Evolutionary conservation across 805 yeast species (phyloP).

Genomic region (Metschnikowia lachancei): DNA sequence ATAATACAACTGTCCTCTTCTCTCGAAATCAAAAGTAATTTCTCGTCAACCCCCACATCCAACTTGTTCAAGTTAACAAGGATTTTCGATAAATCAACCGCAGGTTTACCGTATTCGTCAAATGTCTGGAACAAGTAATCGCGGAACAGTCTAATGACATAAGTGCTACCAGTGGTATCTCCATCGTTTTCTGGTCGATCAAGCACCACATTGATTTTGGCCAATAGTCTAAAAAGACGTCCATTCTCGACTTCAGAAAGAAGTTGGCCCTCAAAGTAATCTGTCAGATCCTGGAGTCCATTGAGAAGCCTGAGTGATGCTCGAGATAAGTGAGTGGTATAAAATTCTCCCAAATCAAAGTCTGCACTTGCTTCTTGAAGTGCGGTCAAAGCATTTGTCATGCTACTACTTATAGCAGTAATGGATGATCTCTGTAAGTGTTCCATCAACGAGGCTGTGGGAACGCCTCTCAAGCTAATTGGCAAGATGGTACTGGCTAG

Average conservation of each 20-base stretch:
- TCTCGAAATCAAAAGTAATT: conserved; percentile 70
- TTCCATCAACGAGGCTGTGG: conserved; percentile 14
- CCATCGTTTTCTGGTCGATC: conserved; percentile 65
- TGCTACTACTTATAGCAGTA: conserved; percentile 38
- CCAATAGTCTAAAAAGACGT: conserved; percentile 73
- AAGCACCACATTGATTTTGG: conserved; percentile 75
- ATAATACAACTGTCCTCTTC: conserved; percentile 86
- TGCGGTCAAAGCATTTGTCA: conserved; percentile 35
- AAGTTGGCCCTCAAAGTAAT: conserved; percentile 59
- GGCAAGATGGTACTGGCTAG: conserved; percentile 46
- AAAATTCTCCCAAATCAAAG: conserved; percentile 27
- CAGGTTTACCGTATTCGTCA: conserved; percentile 74
- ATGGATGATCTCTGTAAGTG: conserved; percentile 18
- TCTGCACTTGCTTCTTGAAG: conserved; percentile 19
- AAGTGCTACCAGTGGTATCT: conserved; percentile 67
- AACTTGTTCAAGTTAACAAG: conserved; percentile 77
- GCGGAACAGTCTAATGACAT: conserved; percentile 60
- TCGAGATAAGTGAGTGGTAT: conserved; percentile 23
- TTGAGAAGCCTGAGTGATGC: conserved; percentile 48
- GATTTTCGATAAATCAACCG: conserved; percentile 79
- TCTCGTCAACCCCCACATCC: conserved; percentile 90
- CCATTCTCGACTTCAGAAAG: conserved; percentile 83
- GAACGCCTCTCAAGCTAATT: conserved; percentile 20
- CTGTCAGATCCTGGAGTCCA: conserved; percentile 50
- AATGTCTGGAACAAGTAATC: conserved; percentile 85